Conservation (phyloP, 352 stramenopile genomes). For the Phytophthora sojae region DNA sequence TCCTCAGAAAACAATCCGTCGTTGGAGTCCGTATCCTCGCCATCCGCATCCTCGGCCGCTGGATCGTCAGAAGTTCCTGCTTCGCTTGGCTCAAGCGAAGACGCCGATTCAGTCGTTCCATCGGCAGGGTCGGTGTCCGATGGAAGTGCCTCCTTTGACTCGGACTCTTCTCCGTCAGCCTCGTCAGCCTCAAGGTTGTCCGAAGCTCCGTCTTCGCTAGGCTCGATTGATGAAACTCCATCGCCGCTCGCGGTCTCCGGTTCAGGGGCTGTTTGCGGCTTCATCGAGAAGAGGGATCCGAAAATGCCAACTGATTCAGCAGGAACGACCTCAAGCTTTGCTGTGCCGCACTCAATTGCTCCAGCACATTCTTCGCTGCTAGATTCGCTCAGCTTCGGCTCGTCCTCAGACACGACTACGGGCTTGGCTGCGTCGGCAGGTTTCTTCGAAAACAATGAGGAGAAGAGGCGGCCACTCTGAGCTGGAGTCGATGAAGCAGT, state of each 20-base stretch:
- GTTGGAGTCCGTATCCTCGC: slow-evolving; percentile 40
- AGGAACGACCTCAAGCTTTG: neutral
- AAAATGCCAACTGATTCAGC: slow-evolving; percentile 32
- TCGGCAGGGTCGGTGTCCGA: slow-evolving; percentile 24
- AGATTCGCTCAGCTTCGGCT: slow-evolving; percentile 5
- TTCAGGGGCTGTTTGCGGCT: slow-evolving; percentile 20
- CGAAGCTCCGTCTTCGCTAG: slow-evolving; percentile 22
- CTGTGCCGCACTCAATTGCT: neutral
- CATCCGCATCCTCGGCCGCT: slow-evolving; percentile 36
- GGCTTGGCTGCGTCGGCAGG: neutral
- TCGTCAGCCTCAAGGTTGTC: slow-evolving; percentile 34
- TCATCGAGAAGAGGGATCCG: slow-evolving; percentile 38
- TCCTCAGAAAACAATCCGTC: slow-evolving; percentile 22
- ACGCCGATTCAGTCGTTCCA: slow-evolving; percentile 12
- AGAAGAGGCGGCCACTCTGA: slow-evolving; percentile 26
- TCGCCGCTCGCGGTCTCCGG: slow-evolving; percentile 9
- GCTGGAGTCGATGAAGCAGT: slow-evolving; percentile 4
- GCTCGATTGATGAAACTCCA: slow-evolving; percentile 23
- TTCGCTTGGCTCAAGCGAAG: slow-evolving; percentile 32
- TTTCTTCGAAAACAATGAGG: slow-evolving; percentile 34
- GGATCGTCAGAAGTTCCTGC: slow-evolving; percentile 13
- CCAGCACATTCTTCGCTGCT: slow-evolving; percentile 10
- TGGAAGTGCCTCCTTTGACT: slow-evolving; percentile 29
- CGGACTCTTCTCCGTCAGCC: slow-evolving; percentile 36
- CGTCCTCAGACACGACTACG: neutral